phyloP scores from a whole-genome alignment of 768 basidiomycete species.

The Tricholoma sp. region DNA sequence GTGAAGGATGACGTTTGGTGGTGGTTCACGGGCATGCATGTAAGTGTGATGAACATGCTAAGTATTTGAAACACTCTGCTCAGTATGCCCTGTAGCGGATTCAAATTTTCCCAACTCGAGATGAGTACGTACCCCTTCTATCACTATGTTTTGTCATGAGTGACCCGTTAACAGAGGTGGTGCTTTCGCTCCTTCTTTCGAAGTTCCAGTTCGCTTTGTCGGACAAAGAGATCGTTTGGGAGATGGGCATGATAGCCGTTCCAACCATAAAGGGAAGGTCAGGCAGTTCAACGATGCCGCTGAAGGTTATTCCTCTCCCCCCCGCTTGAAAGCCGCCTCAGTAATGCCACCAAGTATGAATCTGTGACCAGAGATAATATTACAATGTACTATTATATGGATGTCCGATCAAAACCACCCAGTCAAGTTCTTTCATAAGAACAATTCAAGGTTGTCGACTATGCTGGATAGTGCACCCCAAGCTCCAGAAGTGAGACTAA shows the following conservation, averaged over 20 bases:
- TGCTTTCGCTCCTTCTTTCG: conserved; percentile 20
- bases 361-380: too few species aligned
- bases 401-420: too few species aligned
- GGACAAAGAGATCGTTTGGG: conserved; percentile 25
- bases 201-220: conserved; percentile 22
- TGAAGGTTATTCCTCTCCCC: background rate
- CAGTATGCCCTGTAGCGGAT: conserved; percentile 32
- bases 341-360: too few species aligned
- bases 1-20: conserved; percentile 39
- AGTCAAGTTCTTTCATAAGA: too few species aligned
- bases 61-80: background rate
- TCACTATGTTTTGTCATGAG: background rate
- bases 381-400: too few species aligned
- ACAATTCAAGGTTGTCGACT: too few species aligned
- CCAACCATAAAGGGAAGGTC: conserved; percentile 14
- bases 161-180: conserved; percentile 18
- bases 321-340: background rate
- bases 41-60: conserved; percentile 18
- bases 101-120: conserved; percentile 51
- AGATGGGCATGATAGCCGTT: conserved; percentile 22
- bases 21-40: conserved; percentile 42
- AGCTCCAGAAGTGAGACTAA: too few species aligned
- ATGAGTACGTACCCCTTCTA: conserved; percentile 32
- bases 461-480: too few species aligned
- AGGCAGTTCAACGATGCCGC: background rate